A percentile compares a stretch with the other conserved stretches of the same genome.
These are phyloP conservation scores for Curvularia lunata DNA, from an alignment of 2,329 filamentous ascomycete genomes.

Conservation along the genomic window DNA sequence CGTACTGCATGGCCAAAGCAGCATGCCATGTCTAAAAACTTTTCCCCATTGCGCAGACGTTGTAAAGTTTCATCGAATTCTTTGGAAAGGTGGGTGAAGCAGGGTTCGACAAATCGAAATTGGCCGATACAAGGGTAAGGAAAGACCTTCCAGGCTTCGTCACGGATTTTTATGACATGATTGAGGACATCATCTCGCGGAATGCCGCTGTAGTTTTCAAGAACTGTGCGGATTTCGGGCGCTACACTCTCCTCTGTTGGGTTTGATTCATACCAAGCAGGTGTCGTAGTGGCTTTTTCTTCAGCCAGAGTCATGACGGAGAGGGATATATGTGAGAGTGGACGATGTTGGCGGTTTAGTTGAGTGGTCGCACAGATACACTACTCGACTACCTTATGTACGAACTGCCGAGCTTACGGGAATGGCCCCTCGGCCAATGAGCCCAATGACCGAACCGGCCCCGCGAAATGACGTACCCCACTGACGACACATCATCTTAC, in stretches of 20 bases:
- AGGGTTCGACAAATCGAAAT: slow-evolving; percentile 42
- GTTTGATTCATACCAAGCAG: slow-evolving; percentile 37
- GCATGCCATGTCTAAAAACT: slow-evolving; percentile 53
- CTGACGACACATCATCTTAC: neutral
- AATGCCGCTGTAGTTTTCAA: slow-evolving; percentile 49
- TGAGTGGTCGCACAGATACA: neutral
- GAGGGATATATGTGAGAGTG: neutral
- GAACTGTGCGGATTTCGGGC: slow-evolving; percentile 36
- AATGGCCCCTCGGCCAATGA: neutral
- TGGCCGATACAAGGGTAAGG: slow-evolving; percentile 45
- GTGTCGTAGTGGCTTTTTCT: slow-evolving; percentile 2
- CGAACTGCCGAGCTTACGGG: neutral
- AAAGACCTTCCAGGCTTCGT: slow-evolving; percentile 35
- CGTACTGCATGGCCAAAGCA: slow-evolving; percentile 55
- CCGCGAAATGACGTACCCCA: neutral
- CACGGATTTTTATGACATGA: slow-evolving; percentile 40
- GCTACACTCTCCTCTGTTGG: slow-evolving; percentile 32
- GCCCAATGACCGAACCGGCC: neutral
- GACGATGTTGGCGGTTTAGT: neutral
- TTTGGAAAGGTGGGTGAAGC: slow-evolving; percentile 21
- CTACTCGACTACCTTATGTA: neutral
- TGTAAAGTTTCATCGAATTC: slow-evolving; percentile 38
- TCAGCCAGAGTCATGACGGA: slow-evolving; percentile 10
- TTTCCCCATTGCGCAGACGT: slow-evolving; percentile 36
- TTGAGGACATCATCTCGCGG: slow-evolving; percentile 38